Percentiles rank a stretch among this genome's conserved stretches.
Conservation (phyloP, 257 asterid species). For the Solanum paucissectum region DNA sequence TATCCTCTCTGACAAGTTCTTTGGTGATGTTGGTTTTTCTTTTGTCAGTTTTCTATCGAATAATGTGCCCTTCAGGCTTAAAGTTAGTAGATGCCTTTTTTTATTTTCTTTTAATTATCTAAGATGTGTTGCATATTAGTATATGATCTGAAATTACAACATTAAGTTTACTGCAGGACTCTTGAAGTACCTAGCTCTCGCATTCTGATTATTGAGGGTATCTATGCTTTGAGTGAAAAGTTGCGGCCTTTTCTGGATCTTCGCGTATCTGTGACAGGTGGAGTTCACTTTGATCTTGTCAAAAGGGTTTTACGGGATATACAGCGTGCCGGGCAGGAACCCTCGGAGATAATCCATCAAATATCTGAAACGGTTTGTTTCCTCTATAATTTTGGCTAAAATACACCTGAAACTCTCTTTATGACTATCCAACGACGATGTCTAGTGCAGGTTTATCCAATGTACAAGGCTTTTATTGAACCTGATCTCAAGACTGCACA, state of each 20-base stretch:
- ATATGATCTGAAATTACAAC: constrained; percentile 12
- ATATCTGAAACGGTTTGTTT: constrained; percentile 88
- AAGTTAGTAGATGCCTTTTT: not conserved
- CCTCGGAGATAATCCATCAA: constrained; percentile 95
- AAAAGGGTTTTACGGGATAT: constrained; percentile 94
- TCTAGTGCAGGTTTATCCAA: constrained; percentile 77
- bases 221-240: constrained; percentile 86
- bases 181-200: constrained; percentile 91
- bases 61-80: not conserved
- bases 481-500: constrained; percentile 98
- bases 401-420: not conserved
- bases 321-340: constrained; percentile 95
- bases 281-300: constrained; percentile 97
- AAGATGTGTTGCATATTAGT: not conserved
- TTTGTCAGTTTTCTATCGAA: not conserved
- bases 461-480: constrained; percentile 96
- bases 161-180: constrained; percentile 45
- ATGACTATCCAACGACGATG: not conserved
- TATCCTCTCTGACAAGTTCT: not conserved
- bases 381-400: constrained; percentile 3
- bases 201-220: constrained; percentile 84
- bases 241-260: constrained; percentile 78
- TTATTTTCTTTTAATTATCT: not conserved
- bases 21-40: not conserved
- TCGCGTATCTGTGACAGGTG: constrained; percentile 90